Base-by-base conservation (phyloP, 495 filamentous ascomycete genomes). In the Lophiostoma macrostomum region DNA sequence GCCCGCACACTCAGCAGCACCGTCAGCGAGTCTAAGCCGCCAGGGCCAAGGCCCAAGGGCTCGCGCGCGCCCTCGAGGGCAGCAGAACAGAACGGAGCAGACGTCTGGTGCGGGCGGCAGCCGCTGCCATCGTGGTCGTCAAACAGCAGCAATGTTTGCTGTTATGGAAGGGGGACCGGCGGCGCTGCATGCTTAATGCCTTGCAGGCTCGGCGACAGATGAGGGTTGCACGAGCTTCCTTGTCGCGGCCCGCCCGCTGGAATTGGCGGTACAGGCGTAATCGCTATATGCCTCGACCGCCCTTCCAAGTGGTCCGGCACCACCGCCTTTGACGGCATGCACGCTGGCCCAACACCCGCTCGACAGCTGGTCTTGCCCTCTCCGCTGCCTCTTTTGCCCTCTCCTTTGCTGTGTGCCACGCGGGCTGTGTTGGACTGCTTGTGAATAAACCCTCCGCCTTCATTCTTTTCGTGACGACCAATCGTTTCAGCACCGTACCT, bases 401-500 rank as follows among this genome's bases (percentile, higher is more conserved):
- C 8, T 41, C 37, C 28, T 12, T n/a, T 29, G 11, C 30, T 32
- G 5, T 19, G 6, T 16, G 6, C 25, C 20, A n/a, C 27, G 45
- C 20, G 20, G 32, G 49, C 39, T 45, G 29, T 23, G 20, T 19
- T 2, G 11, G 13, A 36, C 38, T 24, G 54, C 46, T 46, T 46
- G 37, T 30, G 36, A 19, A 13, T 31, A 58, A 41, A 31, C 22
- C 41, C 23, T 42, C 55, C 32, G 49, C 56, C 31, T 44, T 49
- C 49, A 60, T 60, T 63, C 50, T 50, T 37, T 50, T 47, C 54
- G 54, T 58, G 54, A 55, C 60, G 51, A 23, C 60, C 60, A 63
- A 63, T 63, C 53, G 60, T 63, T 63, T 63, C 60, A 63, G 49
- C 54, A 28, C 27, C 53, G 42, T 44, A 53, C 49, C 53, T 44